A percentile compares a stretch with the other conserved stretches of the same genome.
phyloP scores from a whole-genome alignment of 345 rosid species.

The Orychophragmus violaceus region DNA sequence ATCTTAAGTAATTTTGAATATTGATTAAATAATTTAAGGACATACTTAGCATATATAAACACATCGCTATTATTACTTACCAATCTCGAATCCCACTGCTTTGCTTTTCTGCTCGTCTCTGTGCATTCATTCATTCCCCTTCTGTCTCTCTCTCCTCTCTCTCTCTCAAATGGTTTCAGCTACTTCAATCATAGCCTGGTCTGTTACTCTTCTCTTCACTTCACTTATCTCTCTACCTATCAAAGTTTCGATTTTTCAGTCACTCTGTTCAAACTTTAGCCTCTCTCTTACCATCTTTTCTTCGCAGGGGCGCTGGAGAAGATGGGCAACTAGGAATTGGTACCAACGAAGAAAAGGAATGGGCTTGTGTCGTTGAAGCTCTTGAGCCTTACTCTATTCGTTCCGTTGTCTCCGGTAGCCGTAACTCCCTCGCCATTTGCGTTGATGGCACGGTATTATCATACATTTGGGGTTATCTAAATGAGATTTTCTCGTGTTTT shows the following conservation, averaged over 20 bases:
- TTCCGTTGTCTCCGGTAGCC: constrained; percentile 94
- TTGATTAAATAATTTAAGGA: background rate
- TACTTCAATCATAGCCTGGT: constrained; percentile 50
- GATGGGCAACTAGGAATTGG: constrained; percentile 97
- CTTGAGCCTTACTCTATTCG: constrained; percentile 62
- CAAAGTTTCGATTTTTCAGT: constrained; percentile 21
- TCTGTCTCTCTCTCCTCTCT: constrained; percentile 5
- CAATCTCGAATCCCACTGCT: constrained; percentile 22
- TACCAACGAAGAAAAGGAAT: constrained; percentile 69
- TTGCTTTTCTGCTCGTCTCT: constrained; percentile 21
- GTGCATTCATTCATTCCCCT: background rate
- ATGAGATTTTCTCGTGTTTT: background rate
- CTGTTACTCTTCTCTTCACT: background rate
- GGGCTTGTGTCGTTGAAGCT: constrained; percentile 72
- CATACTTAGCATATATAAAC: background rate
- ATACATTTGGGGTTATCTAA: background rate
- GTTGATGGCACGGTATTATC: constrained; percentile 72
- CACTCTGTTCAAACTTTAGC: background rate
- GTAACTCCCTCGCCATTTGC: constrained; percentile 97
- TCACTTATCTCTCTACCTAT: background rate
- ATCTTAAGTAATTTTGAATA: background rate
- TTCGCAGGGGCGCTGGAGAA: constrained; percentile 92
- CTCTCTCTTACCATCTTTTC: background rate
- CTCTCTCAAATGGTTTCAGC: constrained; percentile 33
- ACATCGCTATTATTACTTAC: constrained; percentile 18